Evolutionary conservation across 1,284 basidiomycete species (phyloP).

Genomic region (Pyrrhoderma lamaoense): DNA sequence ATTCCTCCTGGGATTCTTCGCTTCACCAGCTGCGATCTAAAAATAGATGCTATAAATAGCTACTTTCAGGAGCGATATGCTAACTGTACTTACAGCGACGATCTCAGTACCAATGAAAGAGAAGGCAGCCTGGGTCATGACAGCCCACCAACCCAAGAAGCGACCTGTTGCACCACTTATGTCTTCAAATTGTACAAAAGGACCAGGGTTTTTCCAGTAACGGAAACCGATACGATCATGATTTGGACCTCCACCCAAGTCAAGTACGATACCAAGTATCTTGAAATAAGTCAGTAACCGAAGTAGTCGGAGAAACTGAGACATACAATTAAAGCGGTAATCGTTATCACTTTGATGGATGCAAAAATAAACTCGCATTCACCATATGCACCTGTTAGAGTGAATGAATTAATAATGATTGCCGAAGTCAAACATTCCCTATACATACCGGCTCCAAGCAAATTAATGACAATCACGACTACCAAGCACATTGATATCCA

Average conservation of each 20-base stretch:
- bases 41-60: slow-evolving; percentile 12
- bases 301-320: slow-evolving; percentile 22
- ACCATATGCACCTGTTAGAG: slow-evolving; percentile 46
- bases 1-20: slow-evolving; percentile 62
- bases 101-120: slow-evolving; percentile 82
- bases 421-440: background rate
- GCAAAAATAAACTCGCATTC: slow-evolving; percentile 72
- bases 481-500: slow-evolving; percentile 75
- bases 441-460: slow-evolving; percentile 58
- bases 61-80: background rate
- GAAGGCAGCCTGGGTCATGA: slow-evolving; percentile 74
- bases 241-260: slow-evolving; percentile 59
- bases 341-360: slow-evolving; percentile 76
- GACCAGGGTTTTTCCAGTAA: slow-evolving; percentile 69
- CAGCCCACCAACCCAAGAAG: slow-evolving; percentile 63
- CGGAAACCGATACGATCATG: slow-evolving; percentile 50
- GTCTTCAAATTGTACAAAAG: slow-evolving; percentile 51
- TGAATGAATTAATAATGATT: background rate
- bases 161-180: slow-evolving; percentile 55
- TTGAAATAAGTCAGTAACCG: background rate
- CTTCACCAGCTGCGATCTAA: slow-evolving; percentile 74
- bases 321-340: slow-evolving; percentile 55
- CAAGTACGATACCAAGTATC: slow-evolving; percentile 57
- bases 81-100: slow-evolving; percentile 61
- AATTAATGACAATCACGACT: slow-evolving; percentile 69